A percentile compares a stretch with the other conserved stretches of the same genome.
These are phyloP conservation scores for Celoporthe dispersa DNA, from an alignment of 2,329 filamentous ascomycete genomes.

Conservation along the genomic window DNA sequence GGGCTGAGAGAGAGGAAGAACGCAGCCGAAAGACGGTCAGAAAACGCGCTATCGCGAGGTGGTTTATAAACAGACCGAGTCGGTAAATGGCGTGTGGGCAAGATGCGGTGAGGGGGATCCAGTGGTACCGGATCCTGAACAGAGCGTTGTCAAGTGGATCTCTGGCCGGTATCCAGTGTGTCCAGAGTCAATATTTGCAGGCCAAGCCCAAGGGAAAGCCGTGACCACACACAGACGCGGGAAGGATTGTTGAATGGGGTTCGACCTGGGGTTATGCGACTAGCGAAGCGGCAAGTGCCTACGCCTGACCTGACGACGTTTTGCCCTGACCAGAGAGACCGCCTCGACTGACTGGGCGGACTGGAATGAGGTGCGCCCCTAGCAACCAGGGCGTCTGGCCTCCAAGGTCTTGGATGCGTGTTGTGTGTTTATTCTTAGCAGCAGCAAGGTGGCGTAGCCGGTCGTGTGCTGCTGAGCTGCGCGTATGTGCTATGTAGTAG, in stretches of 20 bases:
- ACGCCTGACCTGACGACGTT: constrained; percentile 8
- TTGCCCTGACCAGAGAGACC: background rate
- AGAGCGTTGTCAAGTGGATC: constrained; percentile 29
- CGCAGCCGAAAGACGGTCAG: constrained; percentile 19
- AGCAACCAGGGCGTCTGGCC: background rate
- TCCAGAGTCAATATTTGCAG: constrained; percentile 6
- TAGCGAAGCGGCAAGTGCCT: constrained; percentile 26
- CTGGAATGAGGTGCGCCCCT: constrained; percentile 17
- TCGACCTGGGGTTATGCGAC: constrained; percentile 15
- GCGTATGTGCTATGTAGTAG: background rate
- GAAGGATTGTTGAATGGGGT: background rate
- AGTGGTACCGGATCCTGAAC: constrained; percentile 24
- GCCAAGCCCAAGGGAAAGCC: background rate
- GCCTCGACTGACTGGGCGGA: background rate
- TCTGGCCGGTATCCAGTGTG: constrained; percentile 7
- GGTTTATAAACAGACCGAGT: constrained; percentile 27
- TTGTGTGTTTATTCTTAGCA: constrained; percentile 17
- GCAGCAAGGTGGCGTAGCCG: constrained; percentile 15
- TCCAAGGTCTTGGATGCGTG: background rate
- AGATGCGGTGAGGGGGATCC: constrained; percentile 31
- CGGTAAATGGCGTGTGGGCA: constrained; percentile 21
- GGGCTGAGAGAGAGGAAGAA: constrained; percentile 12
- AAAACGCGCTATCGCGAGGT: constrained; percentile 24
- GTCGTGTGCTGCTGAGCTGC: background rate
- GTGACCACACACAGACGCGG: background rate